Conservation (phyloP, 495 filamentous ascomycete genomes). For the Penicillium psychrofluorescens region DNA sequence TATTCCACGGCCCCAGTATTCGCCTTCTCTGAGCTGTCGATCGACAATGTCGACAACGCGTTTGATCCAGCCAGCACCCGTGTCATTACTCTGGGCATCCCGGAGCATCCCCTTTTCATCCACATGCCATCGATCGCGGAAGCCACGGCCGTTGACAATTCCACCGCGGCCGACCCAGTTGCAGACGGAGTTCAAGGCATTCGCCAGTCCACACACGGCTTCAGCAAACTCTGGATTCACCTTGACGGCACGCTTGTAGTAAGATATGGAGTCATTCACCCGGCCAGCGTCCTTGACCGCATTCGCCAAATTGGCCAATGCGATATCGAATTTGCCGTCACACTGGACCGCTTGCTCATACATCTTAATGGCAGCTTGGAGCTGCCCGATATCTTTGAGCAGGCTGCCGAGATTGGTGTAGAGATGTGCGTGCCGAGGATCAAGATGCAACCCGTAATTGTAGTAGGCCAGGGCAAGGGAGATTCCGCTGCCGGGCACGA, state of each 20-base stretch:
- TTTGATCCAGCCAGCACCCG: slow-evolving; percentile 79
- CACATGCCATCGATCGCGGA: slow-evolving; percentile 90
- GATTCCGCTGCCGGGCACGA: slow-evolving; percentile 78
- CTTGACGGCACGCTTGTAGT: slow-evolving; percentile 84
- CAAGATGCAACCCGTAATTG: slow-evolving; percentile 80
- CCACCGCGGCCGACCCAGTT: slow-evolving; percentile 91
- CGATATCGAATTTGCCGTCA: slow-evolving; percentile 92
- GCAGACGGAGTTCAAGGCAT: slow-evolving; percentile 94
- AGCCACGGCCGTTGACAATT: slow-evolving; percentile 61
- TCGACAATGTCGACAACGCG: slow-evolving; percentile 92
- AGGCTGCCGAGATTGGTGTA: slow-evolving; percentile 96
- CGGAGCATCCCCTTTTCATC: slow-evolving; percentile 77
- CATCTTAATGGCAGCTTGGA: slow-evolving; percentile 89
- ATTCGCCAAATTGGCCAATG: slow-evolving; percentile 93
- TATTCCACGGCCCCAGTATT: slow-evolving; percentile 74
- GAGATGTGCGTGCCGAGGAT: slow-evolving; percentile 89
- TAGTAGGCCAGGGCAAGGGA: slow-evolving; percentile 89
- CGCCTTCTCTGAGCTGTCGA: slow-evolving; percentile 82
- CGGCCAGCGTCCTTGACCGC: slow-evolving; percentile 95
- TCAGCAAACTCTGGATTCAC: slow-evolving; percentile 95
- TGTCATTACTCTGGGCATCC: slow-evolving; percentile 56
- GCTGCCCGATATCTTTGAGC: slow-evolving; percentile 92
- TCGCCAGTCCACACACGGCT: slow-evolving; percentile 92
- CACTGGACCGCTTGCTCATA: slow-evolving; percentile 92
- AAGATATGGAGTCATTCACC: slow-evolving; percentile 84